These are phyloP conservation scores for Polytolypa hystricis DNA, from an alignment of 2,329 filamentous ascomycete species.

Conservation along the genomic window DNA sequence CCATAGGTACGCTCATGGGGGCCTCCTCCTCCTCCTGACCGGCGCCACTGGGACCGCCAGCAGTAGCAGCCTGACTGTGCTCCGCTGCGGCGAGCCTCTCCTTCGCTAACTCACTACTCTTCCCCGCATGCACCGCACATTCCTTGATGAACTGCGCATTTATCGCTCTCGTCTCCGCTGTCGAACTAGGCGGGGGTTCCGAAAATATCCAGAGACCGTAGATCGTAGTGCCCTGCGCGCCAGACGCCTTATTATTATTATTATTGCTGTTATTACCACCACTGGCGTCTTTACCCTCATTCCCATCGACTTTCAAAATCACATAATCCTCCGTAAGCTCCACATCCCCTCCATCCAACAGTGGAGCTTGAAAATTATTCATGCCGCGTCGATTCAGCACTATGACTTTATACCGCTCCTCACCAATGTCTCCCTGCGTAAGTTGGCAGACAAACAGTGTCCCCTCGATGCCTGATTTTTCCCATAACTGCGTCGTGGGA, in stretches of 20 bases:
- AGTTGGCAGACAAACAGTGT: slow-evolving; percentile 76
- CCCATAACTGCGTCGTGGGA: slow-evolving; percentile 57
- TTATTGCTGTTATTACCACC: slow-evolving; percentile 12
- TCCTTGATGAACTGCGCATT: slow-evolving; percentile 45
- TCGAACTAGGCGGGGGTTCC: slow-evolving; percentile 46
- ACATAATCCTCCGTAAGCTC: slow-evolving; percentile 54
- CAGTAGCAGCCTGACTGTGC: slow-evolving; percentile 21
- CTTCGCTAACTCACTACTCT: slow-evolving; percentile 36
- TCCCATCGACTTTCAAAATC: slow-evolving; percentile 42
- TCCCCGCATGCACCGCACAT: slow-evolving; percentile 42
- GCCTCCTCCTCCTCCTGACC: slow-evolving; percentile 28
- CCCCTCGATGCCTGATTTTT: slow-evolving; percentile 76
- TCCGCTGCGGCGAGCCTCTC: slow-evolving; percentile 25
- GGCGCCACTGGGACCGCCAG: slow-evolving; percentile 19
- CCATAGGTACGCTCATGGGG: slow-evolving; percentile 37
- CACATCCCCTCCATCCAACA: slow-evolving; percentile 47
- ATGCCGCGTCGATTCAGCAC: slow-evolving; percentile 62
- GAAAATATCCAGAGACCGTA: slow-evolving; percentile 56
- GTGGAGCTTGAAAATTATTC: slow-evolving; percentile 57
- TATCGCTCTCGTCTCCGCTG: slow-evolving; percentile 39
- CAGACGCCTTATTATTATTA: slow-evolving; percentile 12
- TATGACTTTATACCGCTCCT: slow-evolving; percentile 47
- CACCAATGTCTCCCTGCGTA: slow-evolving; percentile 32
- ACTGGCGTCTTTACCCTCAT: slow-evolving; percentile 12
- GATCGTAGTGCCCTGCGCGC: slow-evolving; percentile 21